Percentiles rank a stretch among this genome's conserved stretches.
Evolutionary conservation across 352 stramenopile species (phyloP).

Genomic region (Pythium scleroteichum): DNA sequence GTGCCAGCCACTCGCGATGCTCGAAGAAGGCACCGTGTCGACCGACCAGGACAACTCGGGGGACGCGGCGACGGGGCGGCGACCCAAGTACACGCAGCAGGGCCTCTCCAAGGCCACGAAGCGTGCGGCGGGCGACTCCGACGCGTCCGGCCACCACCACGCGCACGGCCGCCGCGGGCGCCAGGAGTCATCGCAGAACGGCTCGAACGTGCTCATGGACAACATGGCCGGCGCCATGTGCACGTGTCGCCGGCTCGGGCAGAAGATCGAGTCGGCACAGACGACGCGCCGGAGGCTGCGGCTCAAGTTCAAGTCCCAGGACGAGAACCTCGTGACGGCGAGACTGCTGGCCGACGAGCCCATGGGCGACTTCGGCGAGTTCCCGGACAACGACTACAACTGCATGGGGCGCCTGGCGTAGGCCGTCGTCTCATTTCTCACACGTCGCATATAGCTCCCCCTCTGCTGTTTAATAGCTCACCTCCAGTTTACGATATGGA

Average conservation of each 20-base stretch:
- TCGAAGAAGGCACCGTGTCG: conserved; percentile 23
- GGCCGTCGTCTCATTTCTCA: too few species aligned
- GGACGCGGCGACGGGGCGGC: conserved; percentile 1
- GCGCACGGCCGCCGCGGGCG: background rate
- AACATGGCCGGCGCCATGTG: conserved; percentile 18
- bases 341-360: conserved; percentile 16
- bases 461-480: too few species aligned
- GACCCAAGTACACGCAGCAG: conserved; percentile 14
- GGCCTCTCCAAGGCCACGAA: background rate
- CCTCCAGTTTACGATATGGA: too few species aligned
- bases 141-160: conserved; percentile 7
- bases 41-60: conserved; percentile 15
- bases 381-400: conserved; percentile 21
- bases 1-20: conserved; percentile 32
- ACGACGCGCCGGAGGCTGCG: conserved; percentile 24
- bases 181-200: conserved; percentile 21
- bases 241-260: conserved; percentile 33
- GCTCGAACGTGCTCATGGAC: conserved; percentile 20
- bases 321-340: conserved; percentile 20
- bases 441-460: too few species aligned
- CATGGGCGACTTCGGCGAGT: conserved; percentile 19
- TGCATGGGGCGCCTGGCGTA: conserved; percentile 11
- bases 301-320: conserved; percentile 23
- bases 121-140: conserved; percentile 1
- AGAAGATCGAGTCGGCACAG: conserved; percentile 31